Conservation (phyloP, 768 basidiomycete genomes). For the Suillus subluteus region DNA sequence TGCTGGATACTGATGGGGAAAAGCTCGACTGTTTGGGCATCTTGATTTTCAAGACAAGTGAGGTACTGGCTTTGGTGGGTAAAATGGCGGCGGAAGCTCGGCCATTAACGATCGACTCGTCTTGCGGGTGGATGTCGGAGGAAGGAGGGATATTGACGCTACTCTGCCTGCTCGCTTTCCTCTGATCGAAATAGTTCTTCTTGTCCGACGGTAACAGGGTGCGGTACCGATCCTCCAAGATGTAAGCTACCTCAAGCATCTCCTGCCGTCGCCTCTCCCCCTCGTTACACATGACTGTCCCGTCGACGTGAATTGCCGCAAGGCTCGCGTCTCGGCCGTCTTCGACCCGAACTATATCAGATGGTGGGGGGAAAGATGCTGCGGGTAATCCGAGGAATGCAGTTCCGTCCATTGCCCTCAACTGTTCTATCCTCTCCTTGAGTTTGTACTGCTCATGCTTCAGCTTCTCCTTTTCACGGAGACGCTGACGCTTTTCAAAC, state of each 20-base stretch:
- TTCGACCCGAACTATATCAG: slow-evolving; percentile 28
- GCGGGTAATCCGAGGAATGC: slow-evolving; percentile 70
- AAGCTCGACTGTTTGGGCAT: slow-evolving; percentile 28
- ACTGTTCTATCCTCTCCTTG: slow-evolving; percentile 85
- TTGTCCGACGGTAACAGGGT: slow-evolving; percentile 73
- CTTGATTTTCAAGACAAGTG: slow-evolving; percentile 40
- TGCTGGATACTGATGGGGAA: slow-evolving; percentile 16
- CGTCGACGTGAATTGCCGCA: slow-evolving; percentile 43
- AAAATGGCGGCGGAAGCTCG: slow-evolving; percentile 16
- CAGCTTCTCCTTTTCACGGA: slow-evolving; percentile 90
- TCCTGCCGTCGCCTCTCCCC: slow-evolving; percentile 75
- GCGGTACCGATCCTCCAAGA: slow-evolving; percentile 73
- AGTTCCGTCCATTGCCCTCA: slow-evolving; percentile 70
- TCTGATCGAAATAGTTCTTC: slow-evolving; percentile 40
- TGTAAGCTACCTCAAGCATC: slow-evolving; percentile 71
- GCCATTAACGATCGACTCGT: slow-evolving; percentile 18
- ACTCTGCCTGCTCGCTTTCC: slow-evolving; percentile 23
- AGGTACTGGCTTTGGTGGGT: slow-evolving; percentile 25
- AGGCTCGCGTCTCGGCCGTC: slow-evolving; percentile 30
- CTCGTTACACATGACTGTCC: slow-evolving; percentile 47
- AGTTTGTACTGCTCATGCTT: slow-evolving; percentile 92
- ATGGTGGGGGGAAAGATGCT: slow-evolving; percentile 51
- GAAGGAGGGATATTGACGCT: slow-evolving; percentile 18
- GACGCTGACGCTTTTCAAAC: slow-evolving; percentile 82
- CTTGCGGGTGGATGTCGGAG: slow-evolving; percentile 21